phyloP scores from a whole-genome alignment of 1,284 basidiomycete genomes.

The Ceratobasidium sp. region DNA sequence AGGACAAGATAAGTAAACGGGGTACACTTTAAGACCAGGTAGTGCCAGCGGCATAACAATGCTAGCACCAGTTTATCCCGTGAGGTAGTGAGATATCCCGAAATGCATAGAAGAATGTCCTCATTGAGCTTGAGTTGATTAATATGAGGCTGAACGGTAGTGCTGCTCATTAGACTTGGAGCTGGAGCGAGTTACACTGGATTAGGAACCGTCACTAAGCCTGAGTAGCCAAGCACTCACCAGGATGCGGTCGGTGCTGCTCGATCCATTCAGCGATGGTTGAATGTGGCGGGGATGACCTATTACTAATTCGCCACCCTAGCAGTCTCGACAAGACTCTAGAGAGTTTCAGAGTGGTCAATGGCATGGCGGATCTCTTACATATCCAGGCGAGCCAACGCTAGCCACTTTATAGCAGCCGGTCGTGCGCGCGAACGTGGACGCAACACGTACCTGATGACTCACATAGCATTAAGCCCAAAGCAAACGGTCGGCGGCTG shows the following conservation, averaged over 20 bases:
- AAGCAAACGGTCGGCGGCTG: neutral
- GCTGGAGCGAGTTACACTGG: neutral
- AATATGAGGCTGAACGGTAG: neutral
- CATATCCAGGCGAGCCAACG: neutral
- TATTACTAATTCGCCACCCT: neutral
- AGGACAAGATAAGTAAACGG: neutral
- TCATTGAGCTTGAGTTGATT: neutral
- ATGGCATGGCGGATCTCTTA: neutral
- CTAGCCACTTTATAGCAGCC: neutral
- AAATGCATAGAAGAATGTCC: conserved; percentile 16
- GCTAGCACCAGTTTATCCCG: conserved; percentile 18
- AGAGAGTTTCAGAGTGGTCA: neutral
- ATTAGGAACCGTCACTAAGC: too few relatives aligned
- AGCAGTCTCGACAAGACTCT: neutral
- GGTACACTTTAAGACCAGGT: conserved; percentile 1
- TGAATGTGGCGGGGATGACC: neutral
- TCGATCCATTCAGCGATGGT: neutral
- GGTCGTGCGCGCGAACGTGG: conserved; percentile 3
- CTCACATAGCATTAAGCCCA: neutral
- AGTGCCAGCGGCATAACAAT: conserved; percentile 3
- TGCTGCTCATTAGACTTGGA: neutral
- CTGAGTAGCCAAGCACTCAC: neutral
- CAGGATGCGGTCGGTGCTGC: neutral
- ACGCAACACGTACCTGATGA: neutral
- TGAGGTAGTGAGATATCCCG: neutral